Base-by-base conservation (phyloP, 371 early-diverging fungal genomes). In the Actinomortierella ambigua region DNA sequence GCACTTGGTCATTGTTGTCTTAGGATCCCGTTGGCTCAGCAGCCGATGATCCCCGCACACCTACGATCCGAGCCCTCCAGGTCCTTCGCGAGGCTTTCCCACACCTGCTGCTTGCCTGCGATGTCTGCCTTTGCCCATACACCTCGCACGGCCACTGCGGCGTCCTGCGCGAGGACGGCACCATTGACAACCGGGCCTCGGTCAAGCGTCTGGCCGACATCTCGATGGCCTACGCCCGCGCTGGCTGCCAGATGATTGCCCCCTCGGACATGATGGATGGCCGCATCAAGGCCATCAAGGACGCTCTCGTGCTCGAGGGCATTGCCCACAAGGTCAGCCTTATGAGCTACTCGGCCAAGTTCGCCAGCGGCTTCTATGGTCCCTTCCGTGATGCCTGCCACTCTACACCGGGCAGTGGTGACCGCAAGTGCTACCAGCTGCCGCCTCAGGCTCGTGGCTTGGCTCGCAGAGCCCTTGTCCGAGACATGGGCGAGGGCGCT, bases 201-300 rank as follows among this genome's bases (percentile, higher is more conserved):
- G 88, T 95, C 55, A 75, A 88, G 53, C 86, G 97, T 20, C 55
- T 98, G 42, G 95, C 94, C 1, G 85, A 94, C 54, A 93, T 97
- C 0, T 87, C 95, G 8, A 80, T 95, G 29, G 85, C 82, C 46
- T 97, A 96, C 78, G 97, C 96, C 14, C 79, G 88, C 39, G 96
- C 96, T 0, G 94, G 93, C 23, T 86, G 86, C 44, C 94, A 97
- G 39, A 84, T 93, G 58, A 88, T 98, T 5, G 93, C 96, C 1
- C 98, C 98, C 6, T 93, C 93, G 5, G 98, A 98, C 70, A 98
- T 98, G 98, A 97, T 96, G 97, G 98, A 97, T 60, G 95, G 95
- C 24, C 90, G 98, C 55, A 91, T 98, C 68, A 79, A 83, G 51
- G 93, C 94, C 5, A 97, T 98, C 76, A 98, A 98, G 82, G 77